These are phyloP conservation scores for Ophiostoma angusticollis DNA, from an alignment of 2,329 filamentous ascomycete genomes.

Conservation along the genomic window DNA sequence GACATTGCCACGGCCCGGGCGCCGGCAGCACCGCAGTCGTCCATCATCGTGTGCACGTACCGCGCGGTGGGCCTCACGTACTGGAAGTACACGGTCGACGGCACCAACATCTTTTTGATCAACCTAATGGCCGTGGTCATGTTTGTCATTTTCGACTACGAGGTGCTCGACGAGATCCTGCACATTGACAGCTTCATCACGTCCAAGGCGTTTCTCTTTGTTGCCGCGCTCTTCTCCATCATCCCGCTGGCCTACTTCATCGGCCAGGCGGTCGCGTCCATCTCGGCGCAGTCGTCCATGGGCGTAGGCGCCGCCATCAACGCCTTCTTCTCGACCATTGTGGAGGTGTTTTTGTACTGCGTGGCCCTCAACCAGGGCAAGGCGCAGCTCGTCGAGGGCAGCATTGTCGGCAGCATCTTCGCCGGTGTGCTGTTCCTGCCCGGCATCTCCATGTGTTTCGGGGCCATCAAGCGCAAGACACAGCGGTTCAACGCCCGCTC, in stretches of 20 bases:
- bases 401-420: slow-evolving; percentile 95
- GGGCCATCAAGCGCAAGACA: slow-evolving; percentile 93
- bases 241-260: slow-evolving; percentile 98
- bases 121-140: slow-evolving; percentile 89
- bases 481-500: slow-evolving; percentile 96
- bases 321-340: slow-evolving; percentile 93
- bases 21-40: slow-evolving; percentile 60
- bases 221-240: slow-evolving; percentile 74
- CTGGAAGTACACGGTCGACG: slow-evolving; percentile 98
- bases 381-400: slow-evolving; percentile 83
- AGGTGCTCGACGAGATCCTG: slow-evolving; percentile 57
- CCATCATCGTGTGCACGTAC: slow-evolving; percentile 92
- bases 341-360: slow-evolving; percentile 96
- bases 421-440: slow-evolving; percentile 91
- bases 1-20: slow-evolving; percentile 64
- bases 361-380: slow-evolving; percentile 89
- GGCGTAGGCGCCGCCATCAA: slow-evolving; percentile 93
- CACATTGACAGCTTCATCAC: slow-evolving; percentile 63
- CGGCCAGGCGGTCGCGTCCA: slow-evolving; percentile 93
- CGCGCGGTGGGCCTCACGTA: slow-evolving; percentile 88
- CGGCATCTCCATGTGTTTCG: slow-evolving; percentile 96
- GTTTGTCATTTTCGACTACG: slow-evolving; percentile 91
- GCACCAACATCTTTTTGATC: slow-evolving; percentile 97
- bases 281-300: slow-evolving; percentile 98
- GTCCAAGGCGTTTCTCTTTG: slow-evolving; percentile 74